A percentile compares a stretch with the other conserved stretches of the same genome.
These are phyloP conservation scores for Sclerotinia sclerotiorum DNA, from an alignment of 2,329 filamentous ascomycete species.

Conservation along the genomic window DNA sequence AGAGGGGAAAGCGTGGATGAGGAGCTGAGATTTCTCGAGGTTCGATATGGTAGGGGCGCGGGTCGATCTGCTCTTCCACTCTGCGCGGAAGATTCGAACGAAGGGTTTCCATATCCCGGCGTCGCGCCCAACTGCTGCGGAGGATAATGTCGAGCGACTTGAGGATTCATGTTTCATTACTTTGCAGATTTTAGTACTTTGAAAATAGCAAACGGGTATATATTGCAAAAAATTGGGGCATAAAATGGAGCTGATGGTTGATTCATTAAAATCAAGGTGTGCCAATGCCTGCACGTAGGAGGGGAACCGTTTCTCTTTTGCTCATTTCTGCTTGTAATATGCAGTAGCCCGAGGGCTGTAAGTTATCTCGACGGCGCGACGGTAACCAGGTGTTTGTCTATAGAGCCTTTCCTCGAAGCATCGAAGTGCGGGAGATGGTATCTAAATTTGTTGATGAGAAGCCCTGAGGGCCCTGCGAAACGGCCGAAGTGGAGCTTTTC, in stretches of 20 bases:
- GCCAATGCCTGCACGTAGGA: conserved; percentile 42
- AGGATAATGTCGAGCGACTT: conserved; percentile 45
- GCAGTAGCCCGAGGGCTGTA: conserved; percentile 22
- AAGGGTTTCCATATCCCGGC: conserved; percentile 34
- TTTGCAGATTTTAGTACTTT: conserved; percentile 25
- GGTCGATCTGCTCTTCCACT: conserved; percentile 31
- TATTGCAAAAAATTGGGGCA: conserved; percentile 26
- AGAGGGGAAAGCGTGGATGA: conserved; percentile 30
- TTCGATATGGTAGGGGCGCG: conserved; percentile 36
- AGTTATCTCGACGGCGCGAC: conserved; percentile 19
- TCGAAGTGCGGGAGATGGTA: conserved; percentile 8
- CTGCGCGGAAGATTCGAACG: conserved; percentile 32
- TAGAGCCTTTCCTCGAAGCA: not conserved
- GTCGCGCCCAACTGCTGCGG: conserved; percentile 39
- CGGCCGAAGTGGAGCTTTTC: conserved; percentile 20
- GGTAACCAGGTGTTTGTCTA: not conserved
- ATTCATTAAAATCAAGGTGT: conserved; percentile 35
- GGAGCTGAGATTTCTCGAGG: conserved; percentile 34
- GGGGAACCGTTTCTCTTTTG: conserved; percentile 36
- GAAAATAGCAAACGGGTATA: conserved; percentile 27
- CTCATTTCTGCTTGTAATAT: conserved; percentile 39
- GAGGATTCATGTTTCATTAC: conserved; percentile 48
- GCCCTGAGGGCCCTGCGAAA: conserved; percentile 13
- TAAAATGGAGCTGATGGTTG: conserved; percentile 27
- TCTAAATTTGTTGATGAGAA: conserved; percentile 7